These are phyloP conservation scores for Alternaria alternata DNA, from an alignment of 2,329 filamentous ascomycete species.

Conservation along the genomic window DNA sequence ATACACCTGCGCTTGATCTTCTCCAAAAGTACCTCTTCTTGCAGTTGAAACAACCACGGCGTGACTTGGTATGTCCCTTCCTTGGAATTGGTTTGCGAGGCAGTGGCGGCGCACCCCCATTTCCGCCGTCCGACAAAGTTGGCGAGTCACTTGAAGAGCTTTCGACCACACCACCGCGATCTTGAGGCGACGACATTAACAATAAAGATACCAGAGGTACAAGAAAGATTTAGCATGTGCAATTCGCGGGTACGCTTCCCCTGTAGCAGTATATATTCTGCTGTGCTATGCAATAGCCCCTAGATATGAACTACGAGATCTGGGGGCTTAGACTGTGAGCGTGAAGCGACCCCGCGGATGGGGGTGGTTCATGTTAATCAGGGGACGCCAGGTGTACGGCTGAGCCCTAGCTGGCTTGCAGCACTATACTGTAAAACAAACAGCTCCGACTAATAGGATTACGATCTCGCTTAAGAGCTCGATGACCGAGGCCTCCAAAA, in stretches of 20 bases:
- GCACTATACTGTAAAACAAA: slow-evolving; percentile 32
- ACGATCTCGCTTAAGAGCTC: slow-evolving; percentile 12
- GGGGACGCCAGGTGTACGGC: slow-evolving; percentile 37
- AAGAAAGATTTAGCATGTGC: slow-evolving; percentile 22
- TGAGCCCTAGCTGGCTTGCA: slow-evolving; percentile 41
- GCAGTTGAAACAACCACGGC: slow-evolving; percentile 72
- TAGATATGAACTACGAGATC: slow-evolving; percentile 25
- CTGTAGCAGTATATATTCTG: slow-evolving; percentile 40
- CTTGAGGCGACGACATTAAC: slow-evolving; percentile 32
- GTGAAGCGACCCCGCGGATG: slow-evolving; percentile 32
- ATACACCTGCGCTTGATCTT: neutral
- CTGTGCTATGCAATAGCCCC: slow-evolving; percentile 26
- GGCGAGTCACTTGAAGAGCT: slow-evolving; percentile 46
- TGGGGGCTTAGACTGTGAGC: slow-evolving; percentile 43
- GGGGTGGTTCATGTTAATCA: slow-evolving; percentile 30
- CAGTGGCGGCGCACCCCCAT: slow-evolving; percentile 29
- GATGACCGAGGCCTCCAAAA: slow-evolving; percentile 18
- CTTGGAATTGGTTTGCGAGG: slow-evolving; percentile 52
- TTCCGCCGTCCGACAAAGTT: slow-evolving; percentile 29
- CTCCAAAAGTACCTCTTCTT: slow-evolving; percentile 51
- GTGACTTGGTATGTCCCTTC: slow-evolving; percentile 71
- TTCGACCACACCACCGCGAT: slow-evolving; percentile 30
- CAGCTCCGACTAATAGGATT: slow-evolving; percentile 31
- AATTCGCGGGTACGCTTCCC: slow-evolving; percentile 28
- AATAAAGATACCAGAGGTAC: slow-evolving; percentile 21